A percentile compares a stretch with the other conserved stretches of the same genome.
Conservation (phyloP, 345 rosid genomes). For the Euphorbia tirucalli region DNA sequence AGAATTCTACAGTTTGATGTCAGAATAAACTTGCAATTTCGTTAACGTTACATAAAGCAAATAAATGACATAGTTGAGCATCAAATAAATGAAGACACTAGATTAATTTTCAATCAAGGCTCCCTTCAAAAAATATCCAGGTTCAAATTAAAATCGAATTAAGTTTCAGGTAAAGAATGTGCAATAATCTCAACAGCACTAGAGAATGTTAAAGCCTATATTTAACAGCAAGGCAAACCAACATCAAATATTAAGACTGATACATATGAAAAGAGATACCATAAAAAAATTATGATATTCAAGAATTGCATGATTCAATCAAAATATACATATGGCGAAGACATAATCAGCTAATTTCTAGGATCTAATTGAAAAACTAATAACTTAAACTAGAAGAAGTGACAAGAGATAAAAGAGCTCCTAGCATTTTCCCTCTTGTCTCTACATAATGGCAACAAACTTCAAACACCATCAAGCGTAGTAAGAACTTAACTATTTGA, state of each 20-base stretch:
- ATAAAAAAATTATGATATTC: background rate
- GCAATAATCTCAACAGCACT: constrained; percentile 2
- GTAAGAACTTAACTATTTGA: background rate
- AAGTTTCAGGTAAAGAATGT: background rate
- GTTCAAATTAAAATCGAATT: background rate
- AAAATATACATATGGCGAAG: background rate
- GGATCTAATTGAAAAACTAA: background rate
- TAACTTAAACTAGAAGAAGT: background rate
- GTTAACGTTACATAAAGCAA: no score
- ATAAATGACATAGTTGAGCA: background rate
- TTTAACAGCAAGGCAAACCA: background rate
- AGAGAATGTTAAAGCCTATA: no score
- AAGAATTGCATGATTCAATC: background rate
- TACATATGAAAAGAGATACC: background rate
- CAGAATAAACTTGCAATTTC: no score
- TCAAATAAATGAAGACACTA: background rate
- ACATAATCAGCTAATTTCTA: no score
- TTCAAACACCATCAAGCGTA: background rate
- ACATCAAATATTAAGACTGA: background rate
- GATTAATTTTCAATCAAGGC: no score
- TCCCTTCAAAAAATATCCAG: no score
- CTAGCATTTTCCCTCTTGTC: background rate
- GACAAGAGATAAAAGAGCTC: background rate
- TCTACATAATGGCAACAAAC: background rate
- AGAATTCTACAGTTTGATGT: no score